A percentile compares a stretch with the other conserved stretches of the same genome.
These are phyloP conservation scores for Talaromyces nanjingensis DNA, from an alignment of 495 filamentous ascomycete genomes.

Conservation along the genomic window DNA sequence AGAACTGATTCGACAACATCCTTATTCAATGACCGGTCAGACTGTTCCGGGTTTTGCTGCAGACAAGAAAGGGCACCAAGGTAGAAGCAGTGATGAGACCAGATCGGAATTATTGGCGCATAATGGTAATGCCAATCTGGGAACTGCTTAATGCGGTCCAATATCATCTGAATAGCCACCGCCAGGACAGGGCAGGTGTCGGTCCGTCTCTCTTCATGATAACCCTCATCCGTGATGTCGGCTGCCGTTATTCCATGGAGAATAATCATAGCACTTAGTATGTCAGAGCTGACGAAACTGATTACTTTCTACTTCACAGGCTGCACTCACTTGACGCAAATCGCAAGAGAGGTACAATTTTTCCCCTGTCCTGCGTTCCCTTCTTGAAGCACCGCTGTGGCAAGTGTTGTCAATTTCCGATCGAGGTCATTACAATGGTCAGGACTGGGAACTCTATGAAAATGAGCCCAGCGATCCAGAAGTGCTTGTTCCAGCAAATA, in stretches of 20 bases:
- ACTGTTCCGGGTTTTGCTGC: not conserved
- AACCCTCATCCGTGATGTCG: not conserved
- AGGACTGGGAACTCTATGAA: not conserved
- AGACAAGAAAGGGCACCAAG: constrained; percentile 6
- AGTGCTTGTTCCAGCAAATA: not conserved
- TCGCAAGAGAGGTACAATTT: constrained; percentile 2
- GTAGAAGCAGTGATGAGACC: constrained; percentile 6
- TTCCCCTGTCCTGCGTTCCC: not conserved
- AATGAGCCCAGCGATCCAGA: constrained; percentile 4
- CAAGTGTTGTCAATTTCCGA: constrained; percentile 1
- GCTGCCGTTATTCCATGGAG: not conserved
- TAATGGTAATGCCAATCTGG: constrained; percentile 6
- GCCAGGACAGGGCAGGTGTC: not conserved
- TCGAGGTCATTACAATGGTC: constrained; percentile 2
- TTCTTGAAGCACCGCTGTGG: constrained; percentile 4
- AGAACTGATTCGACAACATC: constrained; percentile 6
- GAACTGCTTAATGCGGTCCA: constrained; percentile 6
- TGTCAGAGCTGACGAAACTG: not conserved
- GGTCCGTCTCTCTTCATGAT: not conserved
- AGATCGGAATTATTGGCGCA: constrained; percentile 5
- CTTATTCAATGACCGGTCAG: not conserved
- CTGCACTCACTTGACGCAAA: constrained; percentile 5
- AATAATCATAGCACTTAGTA: constrained; percentile 2
- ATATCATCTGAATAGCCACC: constrained; percentile 3
- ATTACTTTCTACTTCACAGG: not conserved